Evolutionary conservation across 208 protist species (phyloP), one percentile per base, ranked within the genome.

Genomic region (Lotmaria passim): DNA sequence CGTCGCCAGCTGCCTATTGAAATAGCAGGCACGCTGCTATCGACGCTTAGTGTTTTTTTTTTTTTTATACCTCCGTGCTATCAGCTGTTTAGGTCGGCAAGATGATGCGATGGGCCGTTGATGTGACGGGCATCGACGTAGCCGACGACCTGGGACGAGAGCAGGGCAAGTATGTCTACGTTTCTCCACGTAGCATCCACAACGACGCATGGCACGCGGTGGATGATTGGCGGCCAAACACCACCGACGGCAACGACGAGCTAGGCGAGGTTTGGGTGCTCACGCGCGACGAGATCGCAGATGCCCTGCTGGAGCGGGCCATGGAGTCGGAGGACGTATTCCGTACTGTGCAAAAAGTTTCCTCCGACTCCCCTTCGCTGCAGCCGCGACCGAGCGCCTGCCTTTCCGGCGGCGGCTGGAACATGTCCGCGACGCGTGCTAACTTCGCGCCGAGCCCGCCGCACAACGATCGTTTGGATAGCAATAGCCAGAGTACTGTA

Each of bases 91-190:
- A n/a, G 48, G 10, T 26, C 14, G 12, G 60, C 0, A 69, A 53
- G 50, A 95, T 95, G 89, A 89, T 90, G 73, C 85, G 86, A 68
- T 95, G 86, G 86, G 72, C 89, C 24, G 86, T 95, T 14, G 86
- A 95, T 63, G 77, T 93, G 50, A 78, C 81, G 21, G 89, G 89
- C 48, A 89, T 95, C 71, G 87, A 95, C 65, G 69, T 89, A 17
- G 83, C 88, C 39, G 78, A 78, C 0, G 89, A 95, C 66, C 65
- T 95, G 31, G 51, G 75, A 48, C 84, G 79, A 0, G 85, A 95
- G 69, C 78, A 85, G 48, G 43, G 26, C 7, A 89, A 88, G 71
- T 67, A 76, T 26, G 66, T 72, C 26, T 80, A 81, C 46, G 41
- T 59, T 14, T 44, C 53, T 7, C 78, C 63, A 11, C 52, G 41